Percentiles rank a stretch among this genome's conserved stretches.
phyloP scores from a whole-genome alignment of 2,329 filamentous ascomycete genomes.

The Zarea fungicola region DNA sequence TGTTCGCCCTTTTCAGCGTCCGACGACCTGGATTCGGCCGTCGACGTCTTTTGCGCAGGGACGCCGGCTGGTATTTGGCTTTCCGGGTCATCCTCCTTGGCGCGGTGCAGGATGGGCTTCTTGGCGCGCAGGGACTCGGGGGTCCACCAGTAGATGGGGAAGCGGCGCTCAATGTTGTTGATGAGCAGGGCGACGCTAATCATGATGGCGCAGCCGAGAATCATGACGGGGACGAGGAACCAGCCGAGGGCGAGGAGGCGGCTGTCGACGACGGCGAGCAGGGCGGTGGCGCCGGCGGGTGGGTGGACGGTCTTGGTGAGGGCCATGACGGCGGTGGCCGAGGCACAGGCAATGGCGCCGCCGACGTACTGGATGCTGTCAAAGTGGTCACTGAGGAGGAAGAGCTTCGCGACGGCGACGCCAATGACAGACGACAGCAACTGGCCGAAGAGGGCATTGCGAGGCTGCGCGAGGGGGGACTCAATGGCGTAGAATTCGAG shows the following conservation, averaged over 20 bases:
- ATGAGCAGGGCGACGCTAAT: constrained; percentile 55
- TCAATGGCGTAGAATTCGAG: constrained; percentile 68
- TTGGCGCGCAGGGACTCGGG: constrained; percentile 27
- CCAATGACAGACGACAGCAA: constrained; percentile 56
- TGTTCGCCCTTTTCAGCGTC: constrained; percentile 14
- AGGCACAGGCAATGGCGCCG: constrained; percentile 59
- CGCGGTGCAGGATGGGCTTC: constrained; percentile 3
- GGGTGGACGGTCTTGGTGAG: constrained; percentile 69
- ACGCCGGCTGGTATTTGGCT: background rate
- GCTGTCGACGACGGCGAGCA: constrained; percentile 60
- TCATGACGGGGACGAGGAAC: constrained; percentile 59
- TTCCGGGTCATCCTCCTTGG: constrained; percentile 11
- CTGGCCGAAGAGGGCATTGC: constrained; percentile 65
- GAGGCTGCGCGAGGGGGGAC: constrained; percentile 67
- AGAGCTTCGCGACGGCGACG: constrained; percentile 59
- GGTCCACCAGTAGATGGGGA: constrained; percentile 68
- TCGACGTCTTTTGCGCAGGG: no score
- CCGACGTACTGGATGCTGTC: constrained; percentile 57
- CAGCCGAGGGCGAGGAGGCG: constrained; percentile 56
- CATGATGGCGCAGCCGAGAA: constrained; percentile 58
- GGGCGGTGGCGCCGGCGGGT: constrained; percentile 67
- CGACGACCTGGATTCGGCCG: background rate
- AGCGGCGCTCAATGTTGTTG: constrained; percentile 64
- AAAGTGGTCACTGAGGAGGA: constrained; percentile 44
- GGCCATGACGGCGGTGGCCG: constrained; percentile 59